Conservation (phyloP, 148 eudicot genomes). For the Nepenthes gracilis region DNA sequence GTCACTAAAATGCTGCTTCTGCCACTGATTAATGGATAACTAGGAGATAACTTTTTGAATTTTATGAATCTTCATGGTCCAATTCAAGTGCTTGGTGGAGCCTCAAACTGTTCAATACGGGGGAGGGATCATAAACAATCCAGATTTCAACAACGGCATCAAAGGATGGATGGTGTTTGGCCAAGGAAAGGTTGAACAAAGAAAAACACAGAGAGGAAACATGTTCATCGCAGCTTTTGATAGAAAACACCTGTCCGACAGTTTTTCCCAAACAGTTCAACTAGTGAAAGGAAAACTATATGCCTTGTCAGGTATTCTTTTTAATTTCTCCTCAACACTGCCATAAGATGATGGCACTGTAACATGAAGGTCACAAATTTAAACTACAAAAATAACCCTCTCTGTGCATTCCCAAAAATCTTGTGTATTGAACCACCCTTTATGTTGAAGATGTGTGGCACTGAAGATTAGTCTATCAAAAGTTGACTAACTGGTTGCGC, state of each 20-base stretch:
- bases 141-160: constrained; percentile 28
- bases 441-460: no score
- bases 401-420: no score
- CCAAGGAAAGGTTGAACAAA: constrained; percentile 19
- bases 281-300: constrained; percentile 27
- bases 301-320: constrained; percentile 41
- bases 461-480: no score
- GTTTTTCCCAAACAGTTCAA: constrained; percentile 31
- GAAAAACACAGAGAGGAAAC: constrained; percentile 23
- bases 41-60: background rate
- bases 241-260: constrained; percentile 29
- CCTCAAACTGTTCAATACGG: constrained; percentile 37
- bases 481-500: no score
- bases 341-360: background rate
- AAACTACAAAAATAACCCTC: no score
- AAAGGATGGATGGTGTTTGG: constrained; percentile 39
- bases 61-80: background rate
- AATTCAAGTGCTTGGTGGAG: constrained; percentile 41
- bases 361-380: no score
- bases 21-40: background rate
- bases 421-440: no score
- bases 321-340: background rate
- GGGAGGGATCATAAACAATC: constrained; percentile 48
- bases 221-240: constrained; percentile 30
- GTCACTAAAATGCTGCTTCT: background rate